Evolutionary conservation across 148 eudicot species (phyloP).

Genomic region (Vaccinium macrocarpon): DNA sequence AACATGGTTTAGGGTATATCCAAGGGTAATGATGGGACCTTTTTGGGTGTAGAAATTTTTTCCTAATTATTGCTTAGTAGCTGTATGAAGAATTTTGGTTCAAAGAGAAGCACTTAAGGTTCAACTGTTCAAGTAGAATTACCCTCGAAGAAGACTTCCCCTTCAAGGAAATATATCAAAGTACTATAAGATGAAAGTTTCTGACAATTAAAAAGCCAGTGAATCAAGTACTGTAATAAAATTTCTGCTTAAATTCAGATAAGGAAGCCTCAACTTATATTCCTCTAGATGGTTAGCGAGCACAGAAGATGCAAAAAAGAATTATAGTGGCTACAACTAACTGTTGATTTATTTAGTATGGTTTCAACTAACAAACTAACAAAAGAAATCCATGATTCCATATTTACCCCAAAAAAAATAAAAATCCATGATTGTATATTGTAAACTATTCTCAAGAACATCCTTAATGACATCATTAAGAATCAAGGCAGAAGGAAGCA

Average conservation of each 20-base stretch:
- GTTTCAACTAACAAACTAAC: not conserved
- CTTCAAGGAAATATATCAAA: not conserved
- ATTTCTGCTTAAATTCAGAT: not conserved
- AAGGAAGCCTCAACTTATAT: not conserved
- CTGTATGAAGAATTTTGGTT: not conserved
- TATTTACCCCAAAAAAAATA: too few species aligned
- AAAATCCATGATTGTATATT: not conserved
- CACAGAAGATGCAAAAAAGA: not conserved
- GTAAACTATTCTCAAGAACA: not conserved
- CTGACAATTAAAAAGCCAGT: not conserved
- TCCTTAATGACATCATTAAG: not conserved
- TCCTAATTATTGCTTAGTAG: not conserved
- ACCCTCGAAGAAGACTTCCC: not conserved
- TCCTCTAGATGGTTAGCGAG: not conserved
- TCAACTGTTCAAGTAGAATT: not conserved
- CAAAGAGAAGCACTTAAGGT: not conserved
- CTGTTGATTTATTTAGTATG: not conserved
- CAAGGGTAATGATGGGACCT: not conserved
- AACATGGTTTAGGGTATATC: not conserved
- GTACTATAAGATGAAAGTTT: not conserved
- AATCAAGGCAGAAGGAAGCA: slow-evolving; percentile 1
- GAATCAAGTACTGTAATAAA: not conserved
- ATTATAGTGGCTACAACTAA: not conserved
- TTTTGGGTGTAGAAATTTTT: not conserved
- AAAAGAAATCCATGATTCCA: too few species aligned